Conservation (phyloP, 345 rosid genomes). For the Turnera subulata region DNA sequence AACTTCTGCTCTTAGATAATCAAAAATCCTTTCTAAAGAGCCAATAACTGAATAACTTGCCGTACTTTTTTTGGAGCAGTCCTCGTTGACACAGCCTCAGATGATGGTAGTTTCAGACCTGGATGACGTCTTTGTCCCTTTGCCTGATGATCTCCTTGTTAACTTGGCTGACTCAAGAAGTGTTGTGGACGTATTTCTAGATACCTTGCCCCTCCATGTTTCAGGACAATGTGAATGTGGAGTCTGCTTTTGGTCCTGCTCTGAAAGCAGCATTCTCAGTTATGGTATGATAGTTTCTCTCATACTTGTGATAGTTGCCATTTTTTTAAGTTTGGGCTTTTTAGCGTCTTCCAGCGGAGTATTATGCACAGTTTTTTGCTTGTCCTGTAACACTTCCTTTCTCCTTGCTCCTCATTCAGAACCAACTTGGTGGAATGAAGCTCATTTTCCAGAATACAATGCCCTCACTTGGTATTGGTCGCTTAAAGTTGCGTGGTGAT, state of each 20-base stretch:
- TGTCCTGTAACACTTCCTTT: not conserved
- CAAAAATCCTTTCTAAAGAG: too few species aligned
- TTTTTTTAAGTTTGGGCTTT: too few species aligned
- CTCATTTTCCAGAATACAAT: slow-evolving; percentile 86
- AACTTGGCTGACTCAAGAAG: slow-evolving; percentile 93
- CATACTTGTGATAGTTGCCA: too few species aligned
- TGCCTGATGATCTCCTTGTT: slow-evolving; percentile 98
- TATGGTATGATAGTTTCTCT: slow-evolving; percentile 58
- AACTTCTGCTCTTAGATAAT: not conserved
- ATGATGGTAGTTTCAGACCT: slow-evolving; percentile 99
- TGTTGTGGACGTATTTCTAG: slow-evolving; percentile 88
- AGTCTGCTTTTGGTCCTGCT: slow-evolving; percentile 99
- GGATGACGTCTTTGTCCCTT: slow-evolving; percentile 86
- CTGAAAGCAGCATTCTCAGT: slow-evolving; percentile 91
- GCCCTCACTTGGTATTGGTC: slow-evolving; percentile 95
- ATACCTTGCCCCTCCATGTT: slow-evolving; percentile 94
- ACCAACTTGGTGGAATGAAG: slow-evolving; percentile 90
- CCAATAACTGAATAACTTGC: slow-evolving; percentile 2
- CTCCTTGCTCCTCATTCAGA: slow-evolving; percentile 34
- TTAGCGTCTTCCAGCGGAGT: too few species aligned
- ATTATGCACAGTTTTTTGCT: too few species aligned
- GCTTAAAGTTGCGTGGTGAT: slow-evolving; percentile 92
- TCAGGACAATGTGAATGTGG: slow-evolving; percentile 78
- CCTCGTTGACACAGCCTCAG: slow-evolving; percentile 95
- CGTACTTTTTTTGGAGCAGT: slow-evolving; percentile 46